Percentiles rank a stretch among this genome's conserved stretches.
These are phyloP conservation scores for Penicillium oxalicum DNA, from an alignment of 2,329 filamentous ascomycete species.

Conservation along the genomic window DNA sequence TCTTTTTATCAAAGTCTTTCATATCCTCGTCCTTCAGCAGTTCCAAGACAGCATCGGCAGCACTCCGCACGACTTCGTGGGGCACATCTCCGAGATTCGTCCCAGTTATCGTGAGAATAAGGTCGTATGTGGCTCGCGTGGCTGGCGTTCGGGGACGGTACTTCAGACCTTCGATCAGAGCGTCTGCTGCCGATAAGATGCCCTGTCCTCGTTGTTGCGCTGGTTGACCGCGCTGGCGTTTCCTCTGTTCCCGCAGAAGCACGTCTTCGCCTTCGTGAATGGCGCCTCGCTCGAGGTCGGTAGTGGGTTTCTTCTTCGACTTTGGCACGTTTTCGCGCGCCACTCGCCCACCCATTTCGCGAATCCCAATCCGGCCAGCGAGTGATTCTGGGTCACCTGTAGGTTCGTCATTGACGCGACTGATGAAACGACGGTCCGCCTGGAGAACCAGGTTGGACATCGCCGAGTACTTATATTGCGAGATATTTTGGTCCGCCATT, in stretches of 20 bases:
- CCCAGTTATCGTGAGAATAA: constrained; percentile 87
- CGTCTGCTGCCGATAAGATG: constrained; percentile 76
- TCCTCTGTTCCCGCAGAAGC: constrained; percentile 74
- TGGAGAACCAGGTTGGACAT: constrained; percentile 99
- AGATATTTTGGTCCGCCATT: constrained; percentile 73
- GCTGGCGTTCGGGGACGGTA: constrained; percentile 89
- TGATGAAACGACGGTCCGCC: constrained; percentile 94
- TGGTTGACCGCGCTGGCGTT: constrained; percentile 71
- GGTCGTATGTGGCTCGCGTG: constrained; percentile 86
- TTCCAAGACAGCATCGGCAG: constrained; percentile 85
- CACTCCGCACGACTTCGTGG: constrained; percentile 85
- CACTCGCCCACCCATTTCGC: constrained; percentile 86
- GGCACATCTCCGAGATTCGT: constrained; percentile 86
- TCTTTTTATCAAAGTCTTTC: constrained; percentile 98
- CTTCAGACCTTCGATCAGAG: constrained; percentile 81
- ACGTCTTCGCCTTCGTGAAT: constrained; percentile 78
- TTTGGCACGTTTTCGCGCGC: constrained; percentile 74
- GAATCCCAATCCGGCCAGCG: constrained; percentile 85
- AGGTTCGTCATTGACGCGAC: constrained; percentile 85
- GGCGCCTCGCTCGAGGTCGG: constrained; percentile 67
- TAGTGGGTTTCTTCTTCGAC: constrained; percentile 64
- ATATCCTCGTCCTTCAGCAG: constrained; percentile 89
- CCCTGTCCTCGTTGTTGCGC: constrained; percentile 65
- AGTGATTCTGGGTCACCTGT: constrained; percentile 97
- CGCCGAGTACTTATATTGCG: constrained; percentile 97